Conservation (phyloP, 805 yeast genomes). For the Starmerella apicola region DNA sequence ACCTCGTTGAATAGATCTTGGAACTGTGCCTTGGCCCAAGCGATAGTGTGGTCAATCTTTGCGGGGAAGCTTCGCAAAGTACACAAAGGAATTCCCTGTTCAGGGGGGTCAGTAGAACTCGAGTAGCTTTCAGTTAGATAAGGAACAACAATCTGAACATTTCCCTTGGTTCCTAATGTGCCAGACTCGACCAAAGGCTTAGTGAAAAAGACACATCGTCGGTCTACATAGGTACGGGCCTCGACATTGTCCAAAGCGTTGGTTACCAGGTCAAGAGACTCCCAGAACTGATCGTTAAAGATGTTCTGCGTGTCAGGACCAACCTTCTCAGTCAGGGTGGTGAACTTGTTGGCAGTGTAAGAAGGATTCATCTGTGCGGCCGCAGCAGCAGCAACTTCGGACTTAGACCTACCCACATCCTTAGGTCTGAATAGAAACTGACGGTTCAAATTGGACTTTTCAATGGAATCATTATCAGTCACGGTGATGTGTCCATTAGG, state of each 20-base stretch:
- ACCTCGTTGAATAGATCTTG: constrained; percentile 82
- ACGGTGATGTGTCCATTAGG: constrained; percentile 71
- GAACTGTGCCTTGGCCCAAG: constrained; percentile 95
- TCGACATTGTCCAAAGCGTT: constrained; percentile 96
- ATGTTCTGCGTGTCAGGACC: constrained; percentile 85
- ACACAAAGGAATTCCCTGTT: constrained; percentile 92
- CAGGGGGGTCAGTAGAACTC: constrained; percentile 97
- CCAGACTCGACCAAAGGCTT: constrained; percentile 93
- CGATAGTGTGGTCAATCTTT: constrained; percentile 96
- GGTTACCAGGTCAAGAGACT: constrained; percentile 70
- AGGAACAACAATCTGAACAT: constrained; percentile 93
- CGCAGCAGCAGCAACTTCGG: constrained; percentile 81
- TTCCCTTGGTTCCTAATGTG: constrained; percentile 96
- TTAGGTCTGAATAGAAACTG: constrained; percentile 90
- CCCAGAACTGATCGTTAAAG: constrained; percentile 81
- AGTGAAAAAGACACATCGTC: constrained; percentile 86
- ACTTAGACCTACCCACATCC: constrained; percentile 85
- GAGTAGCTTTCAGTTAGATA: constrained; percentile 89
- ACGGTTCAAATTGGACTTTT: constrained; percentile 88
- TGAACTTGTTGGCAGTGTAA: constrained; percentile 55
- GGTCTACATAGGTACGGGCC: constrained; percentile 94
- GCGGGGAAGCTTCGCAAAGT: constrained; percentile 95
- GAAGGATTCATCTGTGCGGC: constrained; percentile 79
- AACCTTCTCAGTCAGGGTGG: constrained; percentile 70
- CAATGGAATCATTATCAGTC: constrained; percentile 92